These are phyloP conservation scores for Metarhizium guizhouense DNA, from an alignment of 2,329 filamentous ascomycete genomes.

Conservation along the genomic window DNA sequence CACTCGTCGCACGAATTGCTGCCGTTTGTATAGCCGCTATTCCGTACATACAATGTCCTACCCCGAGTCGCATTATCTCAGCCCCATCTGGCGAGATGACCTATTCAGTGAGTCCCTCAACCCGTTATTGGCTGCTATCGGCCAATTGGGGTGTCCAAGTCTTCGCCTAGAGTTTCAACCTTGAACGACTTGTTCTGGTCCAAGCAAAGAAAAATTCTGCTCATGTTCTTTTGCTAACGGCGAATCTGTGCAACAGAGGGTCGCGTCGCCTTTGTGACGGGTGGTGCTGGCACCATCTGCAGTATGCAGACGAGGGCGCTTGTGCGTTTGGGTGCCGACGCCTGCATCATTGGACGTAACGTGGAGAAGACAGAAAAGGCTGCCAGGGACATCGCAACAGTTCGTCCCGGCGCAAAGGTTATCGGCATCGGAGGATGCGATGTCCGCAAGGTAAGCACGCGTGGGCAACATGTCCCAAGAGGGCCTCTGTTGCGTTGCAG, in stretches of 20 bases:
- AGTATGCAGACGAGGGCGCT: slow-evolving; percentile 87
- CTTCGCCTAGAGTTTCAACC: not conserved
- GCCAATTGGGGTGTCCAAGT: not conserved
- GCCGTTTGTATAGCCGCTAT: not conserved
- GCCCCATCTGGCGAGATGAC: slow-evolving; percentile 75
- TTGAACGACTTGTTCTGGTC: not conserved
- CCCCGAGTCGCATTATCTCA: slow-evolving; percentile 67
- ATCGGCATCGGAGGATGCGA: slow-evolving; percentile 75
- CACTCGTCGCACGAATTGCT: not conserved
- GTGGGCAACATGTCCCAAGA: slow-evolving; percentile 1
- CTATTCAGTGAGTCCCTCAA: slow-evolving; percentile 57
- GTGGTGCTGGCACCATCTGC: slow-evolving; percentile 88
- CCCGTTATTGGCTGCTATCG: not conserved
- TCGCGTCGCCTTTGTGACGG: slow-evolving; percentile 91
- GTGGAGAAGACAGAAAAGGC: slow-evolving; percentile 75
- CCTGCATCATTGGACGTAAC: slow-evolving; percentile 88
- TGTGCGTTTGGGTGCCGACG: slow-evolving; percentile 83
- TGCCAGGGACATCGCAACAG: slow-evolving; percentile 74
- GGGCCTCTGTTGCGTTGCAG: too few relatives aligned
- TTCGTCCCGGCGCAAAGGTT: slow-evolving; percentile 70
- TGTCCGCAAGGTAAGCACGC: slow-evolving; percentile 56
- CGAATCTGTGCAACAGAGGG: slow-evolving; percentile 46
- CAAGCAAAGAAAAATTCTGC: too few relatives aligned
- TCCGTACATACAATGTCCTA: slow-evolving; percentile 46
- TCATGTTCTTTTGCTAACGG: not conserved